phyloP scores from a whole-genome alignment of 1,284 basidiomycete species.

The Inonotus obliquus region DNA sequence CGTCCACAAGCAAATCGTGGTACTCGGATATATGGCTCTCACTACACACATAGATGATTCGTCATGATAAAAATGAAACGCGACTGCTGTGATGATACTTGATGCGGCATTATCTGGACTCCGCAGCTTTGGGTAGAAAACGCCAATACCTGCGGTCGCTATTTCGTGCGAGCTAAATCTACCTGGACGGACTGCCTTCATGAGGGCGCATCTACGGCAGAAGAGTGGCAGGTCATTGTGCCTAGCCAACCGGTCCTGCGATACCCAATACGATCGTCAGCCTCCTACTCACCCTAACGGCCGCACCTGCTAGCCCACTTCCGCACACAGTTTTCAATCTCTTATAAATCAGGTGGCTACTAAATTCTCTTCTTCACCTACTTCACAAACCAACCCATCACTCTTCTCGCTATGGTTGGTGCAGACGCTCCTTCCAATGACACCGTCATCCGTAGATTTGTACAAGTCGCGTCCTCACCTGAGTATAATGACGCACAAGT shows the following conservation, averaged over 20 bases:
- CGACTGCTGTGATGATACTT: too few species aligned
- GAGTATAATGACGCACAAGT: neutral
- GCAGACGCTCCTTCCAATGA: neutral
- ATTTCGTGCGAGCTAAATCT: neutral
- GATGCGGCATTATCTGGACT: neutral
- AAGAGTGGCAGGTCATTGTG: neutral
- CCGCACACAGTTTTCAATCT: neutral
- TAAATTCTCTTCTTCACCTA: neutral
- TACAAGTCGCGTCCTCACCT: constrained; percentile 4
- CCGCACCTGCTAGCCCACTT: neutral
- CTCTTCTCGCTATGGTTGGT: neutral
- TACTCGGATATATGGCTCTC: too few species aligned
- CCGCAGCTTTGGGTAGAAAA: neutral
- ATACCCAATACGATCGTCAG: neutral
- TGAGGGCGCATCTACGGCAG: neutral
- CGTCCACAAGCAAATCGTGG: too few species aligned
- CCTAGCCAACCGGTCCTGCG: neutral
- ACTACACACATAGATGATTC: too few species aligned
- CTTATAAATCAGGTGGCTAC: neutral
- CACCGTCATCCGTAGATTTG: constrained; percentile 10
- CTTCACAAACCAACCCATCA: neutral
- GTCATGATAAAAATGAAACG: too few species aligned
- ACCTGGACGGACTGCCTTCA: too few species aligned
- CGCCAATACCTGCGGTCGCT: neutral
- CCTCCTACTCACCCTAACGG: neutral